Evolutionary conservation across 257 asterid genomes (phyloP).

Genomic region (Vinca minor): DNA sequence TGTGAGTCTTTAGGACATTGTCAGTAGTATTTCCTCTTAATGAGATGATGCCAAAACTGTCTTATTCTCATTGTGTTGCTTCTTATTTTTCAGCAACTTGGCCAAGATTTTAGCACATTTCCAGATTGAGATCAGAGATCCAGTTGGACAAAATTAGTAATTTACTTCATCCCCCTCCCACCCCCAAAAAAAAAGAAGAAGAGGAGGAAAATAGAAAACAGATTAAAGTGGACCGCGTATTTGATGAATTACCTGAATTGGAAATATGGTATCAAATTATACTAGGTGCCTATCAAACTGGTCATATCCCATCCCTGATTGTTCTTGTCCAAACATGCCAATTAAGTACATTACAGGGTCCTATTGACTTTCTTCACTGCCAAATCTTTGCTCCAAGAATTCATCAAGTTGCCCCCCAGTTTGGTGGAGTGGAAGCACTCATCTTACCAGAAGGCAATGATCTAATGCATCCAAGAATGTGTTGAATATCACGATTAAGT

Average conservation of each 20-base stretch:
- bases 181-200: too few relatives aligned
- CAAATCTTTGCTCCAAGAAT: slow-evolving; percentile 47
- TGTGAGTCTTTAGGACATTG: too few relatives aligned
- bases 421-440: slow-evolving; percentile 50
- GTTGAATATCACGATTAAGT: slow-evolving; percentile 60
- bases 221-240: neutral
- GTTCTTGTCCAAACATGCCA: slow-evolving; percentile 17
- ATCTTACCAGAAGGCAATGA: slow-evolving; percentile 65
- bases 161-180: too few relatives aligned
- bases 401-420: slow-evolving; percentile 92
- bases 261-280: neutral
- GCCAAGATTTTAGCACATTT: too few relatives aligned
- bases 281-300: neutral
- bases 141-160: too few relatives aligned
- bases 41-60: too few relatives aligned
- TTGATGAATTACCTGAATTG: slow-evolving; percentile 2
- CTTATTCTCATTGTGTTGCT: too few relatives aligned
- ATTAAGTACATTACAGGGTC: slow-evolving; percentile 20
- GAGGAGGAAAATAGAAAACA: neutral
- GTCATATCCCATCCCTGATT: too few relatives aligned
- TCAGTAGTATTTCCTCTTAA: too few relatives aligned
- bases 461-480: slow-evolving; percentile 85
- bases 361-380: slow-evolving; percentile 42
- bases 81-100: too few relatives aligned
- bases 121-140: neutral